phyloP scores from a whole-genome alignment of 2,329 filamentous ascomycete species.

The Aspergillus awamori region DNA sequence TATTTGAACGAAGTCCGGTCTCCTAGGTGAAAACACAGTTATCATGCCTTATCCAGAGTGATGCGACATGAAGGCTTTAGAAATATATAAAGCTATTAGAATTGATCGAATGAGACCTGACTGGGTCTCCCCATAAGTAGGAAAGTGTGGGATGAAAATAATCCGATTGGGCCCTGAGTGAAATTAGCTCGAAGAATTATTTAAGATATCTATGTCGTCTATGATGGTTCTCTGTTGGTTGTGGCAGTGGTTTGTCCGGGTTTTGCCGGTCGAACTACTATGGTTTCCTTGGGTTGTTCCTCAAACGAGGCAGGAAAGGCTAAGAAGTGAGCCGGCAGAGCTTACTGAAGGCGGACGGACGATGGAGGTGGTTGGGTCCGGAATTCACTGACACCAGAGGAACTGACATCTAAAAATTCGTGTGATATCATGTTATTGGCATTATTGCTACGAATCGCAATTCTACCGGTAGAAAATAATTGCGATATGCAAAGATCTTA shows the following conservation, averaged over 20 bases:
- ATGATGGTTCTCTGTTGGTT: neutral
- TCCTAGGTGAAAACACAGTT: neutral
- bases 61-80: neutral
- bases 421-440: neutral
- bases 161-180: neutral
- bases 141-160: neutral
- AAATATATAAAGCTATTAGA: neutral
- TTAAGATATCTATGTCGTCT: neutral
- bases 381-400: neutral
- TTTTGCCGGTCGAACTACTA: neutral
- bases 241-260: neutral
- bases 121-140: neutral
- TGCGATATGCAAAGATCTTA: neutral
- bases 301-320: neutral
- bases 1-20: neutral
- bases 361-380: neutral
- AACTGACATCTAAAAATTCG: neutral
- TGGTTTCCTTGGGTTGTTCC: neutral
- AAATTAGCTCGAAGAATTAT: neutral
- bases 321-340: neutral
- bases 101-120: neutral
- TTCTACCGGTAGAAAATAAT: neutral
- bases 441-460: neutral
- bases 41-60: neutral
- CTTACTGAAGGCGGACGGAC: neutral